Percentiles rank a stretch among this genome's conserved stretches.
These are phyloP conservation scores for Arthrobotrys iridis DNA, from an alignment of 2,329 filamentous ascomycete genomes.

Conservation along the genomic window DNA sequence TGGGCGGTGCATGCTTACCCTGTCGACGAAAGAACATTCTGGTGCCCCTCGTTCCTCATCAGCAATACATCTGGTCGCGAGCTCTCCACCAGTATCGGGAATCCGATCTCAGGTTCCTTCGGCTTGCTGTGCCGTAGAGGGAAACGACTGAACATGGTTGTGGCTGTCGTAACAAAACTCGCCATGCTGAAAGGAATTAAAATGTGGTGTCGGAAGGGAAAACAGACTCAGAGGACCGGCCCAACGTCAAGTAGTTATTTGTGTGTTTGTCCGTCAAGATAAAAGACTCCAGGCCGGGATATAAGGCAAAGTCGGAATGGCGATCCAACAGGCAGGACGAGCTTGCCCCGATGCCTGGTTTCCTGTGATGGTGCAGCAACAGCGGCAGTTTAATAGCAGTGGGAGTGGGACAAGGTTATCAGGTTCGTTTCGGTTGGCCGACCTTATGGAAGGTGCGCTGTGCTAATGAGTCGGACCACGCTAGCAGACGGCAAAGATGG, in stretches of 20 bases:
- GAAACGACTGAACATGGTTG: conserved; percentile 58
- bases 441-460: conserved; percentile 47
- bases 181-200: conserved; percentile 43
- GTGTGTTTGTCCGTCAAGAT: conserved; percentile 21
- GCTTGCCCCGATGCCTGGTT: conserved; percentile 37
- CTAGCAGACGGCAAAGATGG: conserved; percentile 26
- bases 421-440: conserved; percentile 51
- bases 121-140: conserved; percentile 57
- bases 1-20: conserved; percentile 11
- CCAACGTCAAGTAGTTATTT: conserved; percentile 43
- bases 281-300: neutral
- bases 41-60: conserved; percentile 31
- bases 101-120: conserved; percentile 58
- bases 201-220: conserved; percentile 14
- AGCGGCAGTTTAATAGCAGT: conserved; percentile 34
- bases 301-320: conserved; percentile 47
- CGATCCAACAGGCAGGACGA: conserved; percentile 52
- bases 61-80: conserved; percentile 46
- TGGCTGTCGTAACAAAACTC: conserved; percentile 52
- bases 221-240: conserved; percentile 8
- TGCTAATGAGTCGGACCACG: conserved; percentile 1
- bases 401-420: conserved; percentile 47
- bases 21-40: conserved; percentile 16
- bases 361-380: conserved; percentile 17
- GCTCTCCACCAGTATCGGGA: conserved; percentile 56